Percentiles rank a stretch among this genome's conserved stretches.
phyloP scores from a whole-genome alignment of 768 basidiomycete genomes.

The Leccinellum luteum region DNA sequence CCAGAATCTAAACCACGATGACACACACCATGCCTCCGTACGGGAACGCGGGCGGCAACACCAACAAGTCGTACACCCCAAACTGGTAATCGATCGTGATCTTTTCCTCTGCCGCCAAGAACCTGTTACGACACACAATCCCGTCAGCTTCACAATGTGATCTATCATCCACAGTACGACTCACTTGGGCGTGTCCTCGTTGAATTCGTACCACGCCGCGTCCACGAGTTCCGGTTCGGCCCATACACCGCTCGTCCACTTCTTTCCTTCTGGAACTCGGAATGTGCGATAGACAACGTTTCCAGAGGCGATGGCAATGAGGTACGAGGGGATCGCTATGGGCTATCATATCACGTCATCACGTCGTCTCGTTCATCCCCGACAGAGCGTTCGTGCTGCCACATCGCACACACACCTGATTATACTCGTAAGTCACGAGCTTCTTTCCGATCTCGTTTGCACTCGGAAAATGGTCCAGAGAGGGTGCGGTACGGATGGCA shows the following conservation, averaged over 20 bases:
- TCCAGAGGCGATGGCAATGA: conserved; percentile 87
- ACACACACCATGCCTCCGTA: conserved; percentile 79
- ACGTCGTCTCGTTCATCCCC: not conserved
- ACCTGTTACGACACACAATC: conserved; percentile 40
- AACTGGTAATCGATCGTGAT: conserved; percentile 76
- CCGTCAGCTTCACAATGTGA: not conserved
- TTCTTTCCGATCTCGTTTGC: conserved; percentile 71
- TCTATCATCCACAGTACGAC: not conserved
- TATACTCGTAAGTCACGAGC: conserved; percentile 66
- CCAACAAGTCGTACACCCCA: conserved; percentile 84
- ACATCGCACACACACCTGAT: conserved; percentile 51
- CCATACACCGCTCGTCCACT: conserved; percentile 87
- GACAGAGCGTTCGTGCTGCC: not conserved
- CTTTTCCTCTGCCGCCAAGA: conserved; percentile 66
- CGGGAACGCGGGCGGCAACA: conserved; percentile 88
- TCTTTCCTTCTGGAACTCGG: conserved; percentile 52
- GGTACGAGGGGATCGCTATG: conserved; percentile 82
- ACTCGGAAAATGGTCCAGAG: conserved; percentile 62
- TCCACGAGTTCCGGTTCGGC: conserved; percentile 84
- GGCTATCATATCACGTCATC: conserved; percentile 37
- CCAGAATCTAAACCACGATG: not conserved
- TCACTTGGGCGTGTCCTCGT: conserved; percentile 75
- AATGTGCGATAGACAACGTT: conserved; percentile 75
- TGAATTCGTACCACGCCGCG: conserved; percentile 83
- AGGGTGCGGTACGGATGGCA: conserved; percentile 77